A percentile compares a stretch with the other conserved stretches of the same genome.
These are phyloP conservation scores for Chaetomium globosum DNA, from an alignment of 2,329 filamentous ascomycete species.

Conservation along the genomic window DNA sequence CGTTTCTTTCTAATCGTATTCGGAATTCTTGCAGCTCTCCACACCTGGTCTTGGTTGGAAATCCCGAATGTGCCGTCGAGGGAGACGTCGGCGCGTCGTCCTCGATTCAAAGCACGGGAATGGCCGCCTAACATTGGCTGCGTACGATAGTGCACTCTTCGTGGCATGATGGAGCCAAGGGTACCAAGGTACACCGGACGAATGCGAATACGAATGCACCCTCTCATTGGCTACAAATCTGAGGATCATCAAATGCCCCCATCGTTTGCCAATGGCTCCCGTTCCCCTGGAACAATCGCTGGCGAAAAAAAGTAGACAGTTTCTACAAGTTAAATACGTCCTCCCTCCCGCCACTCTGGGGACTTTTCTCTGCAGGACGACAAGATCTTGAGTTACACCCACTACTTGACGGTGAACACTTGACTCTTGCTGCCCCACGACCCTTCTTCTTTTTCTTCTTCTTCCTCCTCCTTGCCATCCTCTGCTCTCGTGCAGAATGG, in stretches of 20 bases:
- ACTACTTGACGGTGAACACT: constrained; percentile 4
- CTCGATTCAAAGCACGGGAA: constrained; percentile 1
- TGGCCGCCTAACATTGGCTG: constrained; percentile 10
- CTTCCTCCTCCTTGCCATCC: not conserved
- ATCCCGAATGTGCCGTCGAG: not conserved
- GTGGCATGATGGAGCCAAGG: constrained; percentile 26
- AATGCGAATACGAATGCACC: constrained; percentile 36
- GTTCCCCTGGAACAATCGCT: constrained; percentile 12
- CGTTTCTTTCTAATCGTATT: constrained; percentile 17
- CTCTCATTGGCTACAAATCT: constrained; percentile 27
- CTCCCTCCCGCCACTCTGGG: constrained; percentile 5
- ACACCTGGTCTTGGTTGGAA: not conserved
- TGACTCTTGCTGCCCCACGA: not conserved
- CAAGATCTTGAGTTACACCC: constrained; percentile 2
- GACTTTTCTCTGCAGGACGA: not conserved
- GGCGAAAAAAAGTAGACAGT: constrained; percentile 22
- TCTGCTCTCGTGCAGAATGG: constrained; percentile 49
- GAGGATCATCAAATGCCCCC: constrained; percentile 10
- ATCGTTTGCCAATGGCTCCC: constrained; percentile 12
- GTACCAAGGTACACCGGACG: constrained; percentile 23
- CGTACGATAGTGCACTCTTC: constrained; percentile 20
- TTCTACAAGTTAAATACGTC: not conserved
- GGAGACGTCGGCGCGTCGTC: constrained; percentile 9
- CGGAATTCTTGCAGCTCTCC: constrained; percentile 8
- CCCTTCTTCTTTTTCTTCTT: constrained; percentile 18